Evolutionary conservation across 2,329 filamentous ascomycete genomes (phyloP), one percentile per base, ranked within the genome.

Genomic region (Cyphellophora europaea): DNA sequence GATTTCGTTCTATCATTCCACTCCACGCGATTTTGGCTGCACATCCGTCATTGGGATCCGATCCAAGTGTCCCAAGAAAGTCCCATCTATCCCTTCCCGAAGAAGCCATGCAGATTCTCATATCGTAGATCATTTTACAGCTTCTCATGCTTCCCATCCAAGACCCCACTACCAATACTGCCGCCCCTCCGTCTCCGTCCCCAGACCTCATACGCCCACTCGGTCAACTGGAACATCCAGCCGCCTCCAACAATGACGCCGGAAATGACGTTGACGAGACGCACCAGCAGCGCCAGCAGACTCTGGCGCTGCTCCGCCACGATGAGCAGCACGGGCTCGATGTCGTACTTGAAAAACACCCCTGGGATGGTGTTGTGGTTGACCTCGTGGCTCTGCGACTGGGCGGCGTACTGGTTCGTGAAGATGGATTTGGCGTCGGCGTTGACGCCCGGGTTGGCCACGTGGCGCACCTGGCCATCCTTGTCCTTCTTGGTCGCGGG

Each of bases 341-440:
- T 95, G 57, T 96, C 89, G 63, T 93, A 98, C 66, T 96, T 98
- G 72, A 98, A 84, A 57, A 96, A 98, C 43, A 98, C 77, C 19
- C 91, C 91, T 0, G 91, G 91, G 1, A 95, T 74, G 39, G 67
- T 64, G 49, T 69, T 77, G 51, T 93, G 82, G 36, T 69, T 66
- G 27, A 93, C 72, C 21, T 69, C 63, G 51, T 79, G 75, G 49
- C 74, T 81, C 66, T 96, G 88, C 54, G 88, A 85, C 1, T 88
- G 96, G 1, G 94, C 91, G 41, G 89, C 91, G 66, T 98, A 98
- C 61, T 98, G 91, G 67, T 98, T 98, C 11, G 91, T 96, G 60
- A 81, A 76, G 54, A 98, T 77, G 35, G 77, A 79, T 51, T 74
- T 72, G 19, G 61, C 57, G 13, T 56, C 54, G 14, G 44, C 33